Evolutionary conservation across 2,329 filamentous ascomycete genomes (phyloP).

Genomic region (Leptographium lundbergii): DNA sequence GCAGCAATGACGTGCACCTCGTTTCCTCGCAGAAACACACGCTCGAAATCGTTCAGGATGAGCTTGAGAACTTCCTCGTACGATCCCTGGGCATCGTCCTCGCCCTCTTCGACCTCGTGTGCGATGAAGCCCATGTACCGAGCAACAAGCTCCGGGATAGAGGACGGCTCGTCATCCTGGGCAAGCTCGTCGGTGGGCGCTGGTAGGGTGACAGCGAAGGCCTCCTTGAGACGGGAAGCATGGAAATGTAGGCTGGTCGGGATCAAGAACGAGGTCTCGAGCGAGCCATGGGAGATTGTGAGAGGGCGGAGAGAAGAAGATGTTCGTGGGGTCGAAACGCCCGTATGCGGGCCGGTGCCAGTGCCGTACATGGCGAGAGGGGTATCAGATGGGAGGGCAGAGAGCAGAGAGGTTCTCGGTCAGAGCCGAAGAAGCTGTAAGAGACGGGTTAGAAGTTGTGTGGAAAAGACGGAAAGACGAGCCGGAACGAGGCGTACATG

Average conservation of each 20-base stretch:
- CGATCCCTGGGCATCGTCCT: constrained; percentile 77
- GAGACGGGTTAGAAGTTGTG: background rate
- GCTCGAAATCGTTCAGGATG: constrained; percentile 90
- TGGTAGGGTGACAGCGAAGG: constrained; percentile 75
- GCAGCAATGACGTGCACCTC: constrained; percentile 89
- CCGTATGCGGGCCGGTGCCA: constrained; percentile 76
- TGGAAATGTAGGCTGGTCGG: constrained; percentile 94
- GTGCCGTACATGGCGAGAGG: constrained; percentile 69
- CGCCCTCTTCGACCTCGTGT: constrained; percentile 78
- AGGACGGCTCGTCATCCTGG: constrained; percentile 98
- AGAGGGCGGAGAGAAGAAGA: constrained; percentile 86
- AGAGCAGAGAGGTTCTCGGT: background rate
- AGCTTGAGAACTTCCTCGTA: constrained; percentile 90
- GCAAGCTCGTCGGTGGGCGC: constrained; percentile 92
- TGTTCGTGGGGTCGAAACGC: constrained; percentile 90
- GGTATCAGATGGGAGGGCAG: constrained; percentile 24
- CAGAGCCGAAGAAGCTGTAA: background rate
- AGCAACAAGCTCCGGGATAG: constrained; percentile 79
- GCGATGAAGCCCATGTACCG: constrained; percentile 88
- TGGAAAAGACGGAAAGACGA: background rate
- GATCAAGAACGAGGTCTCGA: constrained; percentile 92
- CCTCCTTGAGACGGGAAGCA: constrained; percentile 85
- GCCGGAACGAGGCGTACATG: constrained; percentile 3
- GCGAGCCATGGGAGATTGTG: constrained; percentile 80
- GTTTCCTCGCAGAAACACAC: constrained; percentile 86